Evolutionary conservation across 768 basidiomycete genomes (phyloP).

Genomic region (Naganishia randhawae): DNA sequence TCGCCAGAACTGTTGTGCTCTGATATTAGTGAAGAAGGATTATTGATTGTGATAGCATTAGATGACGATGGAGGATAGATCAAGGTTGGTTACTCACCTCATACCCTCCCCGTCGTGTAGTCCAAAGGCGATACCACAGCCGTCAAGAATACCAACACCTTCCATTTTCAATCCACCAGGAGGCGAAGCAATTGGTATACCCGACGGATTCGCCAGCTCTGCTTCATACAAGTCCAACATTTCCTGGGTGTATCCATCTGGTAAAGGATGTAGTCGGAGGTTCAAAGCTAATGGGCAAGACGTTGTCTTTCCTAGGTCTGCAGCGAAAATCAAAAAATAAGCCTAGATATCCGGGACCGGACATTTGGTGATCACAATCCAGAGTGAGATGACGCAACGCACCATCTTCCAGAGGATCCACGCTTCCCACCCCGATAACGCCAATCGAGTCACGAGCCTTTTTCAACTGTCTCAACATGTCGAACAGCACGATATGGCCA

Average conservation of each 20-base stretch:
- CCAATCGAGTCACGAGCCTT: slow-evolving; percentile 23
- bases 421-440: slow-evolving; percentile 7
- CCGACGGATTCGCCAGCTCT: slow-evolving; percentile 42
- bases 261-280: slow-evolving; percentile 41
- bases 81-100: slow-evolving; percentile 54
- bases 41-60: slow-evolving; percentile 47
- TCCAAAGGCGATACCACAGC: slow-evolving; percentile 73
- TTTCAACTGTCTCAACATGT: slow-evolving; percentile 42
- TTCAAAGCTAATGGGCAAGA: slow-evolving; percentile 41
- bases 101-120: slow-evolving; percentile 66
- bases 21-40: not conserved
- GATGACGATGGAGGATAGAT: slow-evolving; percentile 47
- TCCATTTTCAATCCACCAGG: slow-evolving; percentile 50
- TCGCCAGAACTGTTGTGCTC: slow-evolving; percentile 61
- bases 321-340: not conserved
- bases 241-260: slow-evolving; percentile 25
- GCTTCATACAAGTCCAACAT: slow-evolving; percentile 39
- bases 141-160: slow-evolving; percentile 68
- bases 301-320: not conserved
- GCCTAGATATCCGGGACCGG: not conserved
- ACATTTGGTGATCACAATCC: not conserved
- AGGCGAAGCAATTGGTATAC: slow-evolving; percentile 33
- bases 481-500: slow-evolving; percentile 39
- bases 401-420: slow-evolving; percentile 1
- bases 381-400: too few species aligned